A percentile compares a stretch with the other conserved stretches of the same genome.
Evolutionary conservation across 129 eudicot genomes (phyloP).

Genomic region (Logfia minima): DNA sequence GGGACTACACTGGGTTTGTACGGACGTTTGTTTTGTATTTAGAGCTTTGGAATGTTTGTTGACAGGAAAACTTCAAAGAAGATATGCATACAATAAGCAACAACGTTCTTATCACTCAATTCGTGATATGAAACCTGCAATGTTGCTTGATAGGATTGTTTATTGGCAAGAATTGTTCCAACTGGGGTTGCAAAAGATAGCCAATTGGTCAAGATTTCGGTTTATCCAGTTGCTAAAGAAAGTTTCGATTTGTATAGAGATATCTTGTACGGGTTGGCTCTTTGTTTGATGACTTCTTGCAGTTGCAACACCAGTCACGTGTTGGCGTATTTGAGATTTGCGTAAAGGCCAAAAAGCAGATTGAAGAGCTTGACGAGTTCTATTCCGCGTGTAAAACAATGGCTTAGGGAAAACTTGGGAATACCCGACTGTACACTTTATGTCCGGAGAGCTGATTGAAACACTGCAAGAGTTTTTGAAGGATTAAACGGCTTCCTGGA

Average conservation of each 20-base stretch:
- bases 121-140: conserved; percentile 56
- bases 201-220: conserved; percentile 45
- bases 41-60: conserved; percentile 64
- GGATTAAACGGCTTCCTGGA: conserved; percentile 40
- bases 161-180: conserved; percentile 66
- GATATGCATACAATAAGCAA: conserved; percentile 27
- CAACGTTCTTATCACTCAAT: conserved; percentile 8
- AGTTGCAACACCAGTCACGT: conserved; percentile 50
- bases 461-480: conserved; percentile 64
- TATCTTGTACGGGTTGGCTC: conserved; percentile 59
- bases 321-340: conserved; percentile 47
- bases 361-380: conserved; percentile 49
- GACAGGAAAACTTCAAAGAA: conserved; percentile 63
- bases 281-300: conserved; percentile 60
- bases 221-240: conserved; percentile 58
- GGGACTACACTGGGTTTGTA: conserved; percentile 70
- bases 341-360: conserved; percentile 60
- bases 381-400: conserved; percentile 43
- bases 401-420: conserved; percentile 55
- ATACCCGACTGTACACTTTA: conserved; percentile 51
- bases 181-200: conserved; percentile 48
- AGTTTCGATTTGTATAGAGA: conserved; percentile 68
- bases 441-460: conserved; percentile 51
- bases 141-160: conserved; percentile 56
- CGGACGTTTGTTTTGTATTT: conserved; percentile 57